Evolutionary conservation across 805 yeast species (phyloP).

Genomic region (Starmerella cellae): DNA sequence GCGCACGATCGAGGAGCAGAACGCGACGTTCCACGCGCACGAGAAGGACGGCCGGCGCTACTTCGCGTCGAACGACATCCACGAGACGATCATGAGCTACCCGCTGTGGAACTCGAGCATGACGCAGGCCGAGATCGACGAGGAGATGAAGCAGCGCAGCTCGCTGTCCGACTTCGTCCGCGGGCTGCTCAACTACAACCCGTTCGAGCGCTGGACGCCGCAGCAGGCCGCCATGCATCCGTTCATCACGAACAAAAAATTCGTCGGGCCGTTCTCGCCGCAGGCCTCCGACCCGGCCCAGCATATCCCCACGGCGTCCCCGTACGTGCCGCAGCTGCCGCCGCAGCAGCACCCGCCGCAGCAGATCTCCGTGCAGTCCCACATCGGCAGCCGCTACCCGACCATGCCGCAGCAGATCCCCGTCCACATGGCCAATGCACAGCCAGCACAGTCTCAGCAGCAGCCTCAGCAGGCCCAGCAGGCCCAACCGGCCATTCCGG

Average conservation of each 20-base stretch:
- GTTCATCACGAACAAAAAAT: slow-evolving; percentile 54
- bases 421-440: too few relatives aligned
- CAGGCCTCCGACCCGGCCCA: slow-evolving; percentile 3
- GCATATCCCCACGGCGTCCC: neutral
- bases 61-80: slow-evolving; percentile 50
- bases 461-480: too few relatives aligned
- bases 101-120: slow-evolving; percentile 31
- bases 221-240: slow-evolving; percentile 91
- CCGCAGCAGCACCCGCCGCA: neutral
- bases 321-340: neutral
- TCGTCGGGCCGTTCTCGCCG: slow-evolving; percentile 32
- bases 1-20: slow-evolving; percentile 43
- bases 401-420: neutral
- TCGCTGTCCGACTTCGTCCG: slow-evolving; percentile 62
- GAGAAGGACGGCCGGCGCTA: slow-evolving; percentile 81
- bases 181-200: slow-evolving; percentile 72
- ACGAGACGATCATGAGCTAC: slow-evolving; percentile 66
- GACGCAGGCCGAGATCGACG: slow-evolving; percentile 38
- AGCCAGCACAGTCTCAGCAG: too few relatives aligned
- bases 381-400: neutral
- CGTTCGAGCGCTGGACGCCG: slow-evolving; percentile 92
- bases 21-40: slow-evolving; percentile 30
- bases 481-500: too few relatives aligned
- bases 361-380: neutral
- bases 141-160: slow-evolving; percentile 59